Evolutionary conservation across 371 early-diverging fungal species (phyloP), one percentile per base, ranked within the genome.

Genomic region (Mortierella sp.): DNA sequence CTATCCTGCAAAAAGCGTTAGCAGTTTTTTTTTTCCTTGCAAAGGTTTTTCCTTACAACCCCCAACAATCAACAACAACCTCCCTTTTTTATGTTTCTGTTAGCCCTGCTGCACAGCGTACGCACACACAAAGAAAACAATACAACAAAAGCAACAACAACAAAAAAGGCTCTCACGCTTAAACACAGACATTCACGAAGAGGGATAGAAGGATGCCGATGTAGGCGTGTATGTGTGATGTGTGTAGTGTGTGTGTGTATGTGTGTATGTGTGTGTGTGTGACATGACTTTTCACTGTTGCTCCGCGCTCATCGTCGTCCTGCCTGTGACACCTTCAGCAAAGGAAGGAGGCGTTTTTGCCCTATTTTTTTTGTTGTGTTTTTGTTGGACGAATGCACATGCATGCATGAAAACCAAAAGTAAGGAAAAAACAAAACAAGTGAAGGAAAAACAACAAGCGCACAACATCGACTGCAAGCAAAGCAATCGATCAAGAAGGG

Each of bases 1-100:
- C 68, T 65, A 65, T 73, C 73, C 52, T 73, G 47, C 50, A 50
- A 73, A 60, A 63, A 42, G 68, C 50, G 52, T 73, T 50, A 50
- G 52, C 52, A 24, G 26, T 42, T 19, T 74, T 47, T 44, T 38
- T n/a, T 11, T 44, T 47, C 19, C 45, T 44, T 55, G 16, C 42
- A 16, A n/a, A n/a, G n/a, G n/a, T n/a, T 34, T 57, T 57, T 57
- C n/a, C 21, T 47, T 44, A 0, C 26, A 19, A 10, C 13, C 21
- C 47, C 50, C 34, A 54, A 50, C 19, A 60, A 26, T 38, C 42
- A 38, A 38, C 42, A 38, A 38, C 42, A n/a, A n/a, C 31, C 57
- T 75, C 70, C 63, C 31, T 7, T 19, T 63, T 31, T 31, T 10
- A 38, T 21, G 11, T 14, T 31, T 63, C 63, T 63, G 38, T 42